Evolutionary conservation across 1,284 basidiomycete species (phyloP).

Genomic region (Kalmanozyma brasiliensis): DNA sequence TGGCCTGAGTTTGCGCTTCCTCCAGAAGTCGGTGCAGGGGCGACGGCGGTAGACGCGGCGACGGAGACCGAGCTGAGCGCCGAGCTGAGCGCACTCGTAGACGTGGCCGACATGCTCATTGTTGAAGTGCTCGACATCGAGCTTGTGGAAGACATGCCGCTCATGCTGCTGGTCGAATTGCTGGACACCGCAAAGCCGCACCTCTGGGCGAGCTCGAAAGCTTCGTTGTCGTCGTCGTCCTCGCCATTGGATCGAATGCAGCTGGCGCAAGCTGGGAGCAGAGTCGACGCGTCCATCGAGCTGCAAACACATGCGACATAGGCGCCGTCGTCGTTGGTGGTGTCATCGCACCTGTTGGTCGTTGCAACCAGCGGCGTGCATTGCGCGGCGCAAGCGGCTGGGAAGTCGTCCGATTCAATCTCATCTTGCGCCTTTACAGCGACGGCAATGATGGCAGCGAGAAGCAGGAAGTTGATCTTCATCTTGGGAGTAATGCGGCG

Average conservation of each 20-base stretch:
- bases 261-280: background rate
- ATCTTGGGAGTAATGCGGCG: no score
- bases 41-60: no score
- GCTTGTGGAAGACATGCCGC: no score
- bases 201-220: constrained; percentile 2
- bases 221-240: constrained; percentile 3
- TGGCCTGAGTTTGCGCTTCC: background rate
- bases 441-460: background rate
- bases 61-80: no score
- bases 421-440: constrained; percentile 1
- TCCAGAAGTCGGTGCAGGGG: background rate
- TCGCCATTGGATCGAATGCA: constrained; percentile 4
- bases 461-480: background rate
- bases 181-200: constrained; percentile 5
- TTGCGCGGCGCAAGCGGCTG: background rate
- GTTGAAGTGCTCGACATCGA: background rate
- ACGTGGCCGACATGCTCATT: background rate
- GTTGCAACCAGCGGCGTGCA: background rate
- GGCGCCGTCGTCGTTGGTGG: constrained; percentile 2
- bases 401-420: constrained; percentile 4
- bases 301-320: constrained; percentile 6
- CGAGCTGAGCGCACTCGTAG: background rate
- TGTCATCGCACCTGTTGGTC: constrained; percentile 8
- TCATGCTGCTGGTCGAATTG: background rate
- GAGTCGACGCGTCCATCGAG: constrained; percentile 5